Conservation (phyloP, 1,139 yeast species). For the Nakaseomyces glabratus region DNA sequence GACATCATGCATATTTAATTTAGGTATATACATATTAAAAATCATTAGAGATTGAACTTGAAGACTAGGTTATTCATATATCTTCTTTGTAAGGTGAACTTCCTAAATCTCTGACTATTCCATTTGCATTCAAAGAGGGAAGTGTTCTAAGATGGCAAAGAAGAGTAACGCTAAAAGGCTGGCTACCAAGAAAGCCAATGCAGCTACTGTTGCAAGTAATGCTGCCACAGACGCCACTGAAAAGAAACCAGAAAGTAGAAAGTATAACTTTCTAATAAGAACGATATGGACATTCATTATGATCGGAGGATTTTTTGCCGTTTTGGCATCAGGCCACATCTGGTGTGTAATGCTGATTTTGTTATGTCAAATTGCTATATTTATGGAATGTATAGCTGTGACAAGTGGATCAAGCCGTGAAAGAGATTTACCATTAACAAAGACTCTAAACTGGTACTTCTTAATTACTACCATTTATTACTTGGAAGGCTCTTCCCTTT, state of each 20-base stretch:
- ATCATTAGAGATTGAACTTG: too few species aligned
- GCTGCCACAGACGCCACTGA: neutral
- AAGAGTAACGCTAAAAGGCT: constrained; percentile 3
- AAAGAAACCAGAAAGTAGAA: constrained; percentile 17
- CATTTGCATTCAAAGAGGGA: too few species aligned
- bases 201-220: neutral
- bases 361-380: constrained; percentile 69
- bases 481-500: constrained; percentile 77
- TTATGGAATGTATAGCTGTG: constrained; percentile 84
- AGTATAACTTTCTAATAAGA: constrained; percentile 55
- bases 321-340: constrained; percentile 80
- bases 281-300: constrained; percentile 93
- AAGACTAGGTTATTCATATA: too few species aligned
- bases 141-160: constrained; percentile 7
- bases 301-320: constrained; percentile 64
- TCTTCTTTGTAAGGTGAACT: too few species aligned
- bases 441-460: constrained; percentile 84
- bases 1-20: too few species aligned
- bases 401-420: constrained; percentile 78
- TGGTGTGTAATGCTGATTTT: constrained; percentile 68
- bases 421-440: constrained; percentile 72
- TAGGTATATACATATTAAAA: too few species aligned
- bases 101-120: too few species aligned
- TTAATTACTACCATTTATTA: constrained; percentile 75
- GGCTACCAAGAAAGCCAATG: neutral